These are phyloP conservation scores for Geranium incanum DNA, from an alignment of 441 rosid genomes.

Conservation along the genomic window DNA sequence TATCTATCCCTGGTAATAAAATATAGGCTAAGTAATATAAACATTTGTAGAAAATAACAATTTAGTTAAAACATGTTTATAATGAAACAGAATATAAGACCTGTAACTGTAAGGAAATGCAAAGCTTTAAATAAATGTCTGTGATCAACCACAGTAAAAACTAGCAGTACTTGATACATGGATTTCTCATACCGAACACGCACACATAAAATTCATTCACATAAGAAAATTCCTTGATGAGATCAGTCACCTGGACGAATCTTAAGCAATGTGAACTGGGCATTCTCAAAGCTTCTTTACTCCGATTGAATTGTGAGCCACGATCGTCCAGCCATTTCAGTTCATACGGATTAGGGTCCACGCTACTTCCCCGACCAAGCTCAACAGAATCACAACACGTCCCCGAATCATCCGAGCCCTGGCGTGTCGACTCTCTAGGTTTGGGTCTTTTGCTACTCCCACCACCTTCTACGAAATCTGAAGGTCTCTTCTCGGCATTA, in stretches of 20 bases:
- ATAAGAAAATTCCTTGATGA: neutral
- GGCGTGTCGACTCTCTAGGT: neutral
- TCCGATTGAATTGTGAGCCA: neutral
- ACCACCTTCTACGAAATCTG: neutral
- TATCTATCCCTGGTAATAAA: neutral
- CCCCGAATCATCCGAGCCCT: neutral
- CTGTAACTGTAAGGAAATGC: neutral
- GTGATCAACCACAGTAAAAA: neutral
- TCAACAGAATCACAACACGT: neutral
- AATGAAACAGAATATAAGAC: neutral
- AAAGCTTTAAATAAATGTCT: too few relatives aligned
- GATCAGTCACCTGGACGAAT: neutral
- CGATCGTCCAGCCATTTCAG: conserved; percentile 7
- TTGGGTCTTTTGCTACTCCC: neutral
- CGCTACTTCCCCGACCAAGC: neutral
- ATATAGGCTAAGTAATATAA: neutral
- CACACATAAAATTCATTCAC: neutral
- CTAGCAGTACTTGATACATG: too few relatives aligned
- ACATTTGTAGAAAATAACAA: neutral
- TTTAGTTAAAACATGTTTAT: neutral
- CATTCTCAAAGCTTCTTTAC: neutral
- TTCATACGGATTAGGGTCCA: neutral
- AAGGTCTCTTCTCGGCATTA: neutral
- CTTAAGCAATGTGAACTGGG: neutral
- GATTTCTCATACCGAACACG: neutral